Evolutionary conservation across 2,329 filamentous ascomycete species (phyloP).

Genomic region (Aspergillus calidoustus): DNA sequence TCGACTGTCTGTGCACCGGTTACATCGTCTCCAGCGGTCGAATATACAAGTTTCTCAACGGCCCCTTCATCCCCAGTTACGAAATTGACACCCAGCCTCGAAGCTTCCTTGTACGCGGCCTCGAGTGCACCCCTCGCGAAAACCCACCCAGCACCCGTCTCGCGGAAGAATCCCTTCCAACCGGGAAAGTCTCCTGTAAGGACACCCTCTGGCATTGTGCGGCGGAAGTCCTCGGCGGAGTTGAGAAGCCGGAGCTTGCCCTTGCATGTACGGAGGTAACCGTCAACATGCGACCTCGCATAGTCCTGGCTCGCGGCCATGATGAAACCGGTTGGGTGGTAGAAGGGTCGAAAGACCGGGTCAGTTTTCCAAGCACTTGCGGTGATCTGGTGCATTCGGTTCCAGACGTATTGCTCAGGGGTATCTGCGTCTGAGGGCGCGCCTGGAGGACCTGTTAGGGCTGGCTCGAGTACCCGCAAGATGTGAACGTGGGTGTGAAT

Average conservation of each 20-base stretch:
- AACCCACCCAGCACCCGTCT: constrained; percentile 56
- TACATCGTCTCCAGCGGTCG: neutral
- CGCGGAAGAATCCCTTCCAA: constrained; percentile 55
- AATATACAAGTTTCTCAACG: neutral
- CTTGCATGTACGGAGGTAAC: constrained; percentile 3
- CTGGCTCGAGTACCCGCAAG: no score
- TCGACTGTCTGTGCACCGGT: constrained; percentile 39
- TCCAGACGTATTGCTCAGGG: constrained; percentile 3
- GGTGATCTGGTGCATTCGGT: neutral
- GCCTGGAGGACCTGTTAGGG: neutral
- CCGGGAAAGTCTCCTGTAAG: constrained; percentile 55
- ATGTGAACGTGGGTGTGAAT: neutral
- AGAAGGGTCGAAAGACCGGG: constrained; percentile 50
- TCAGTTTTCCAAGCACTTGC: constrained; percentile 46
- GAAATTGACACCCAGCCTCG: neutral
- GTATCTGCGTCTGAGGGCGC: neutral
- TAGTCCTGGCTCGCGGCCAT: constrained; percentile 37
- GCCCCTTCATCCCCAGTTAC: neutral
- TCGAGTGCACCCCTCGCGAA: constrained; percentile 56
- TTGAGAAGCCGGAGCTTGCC: constrained; percentile 42
- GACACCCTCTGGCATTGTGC: constrained; percentile 58
- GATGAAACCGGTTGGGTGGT: constrained; percentile 50
- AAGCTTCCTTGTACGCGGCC: constrained; percentile 17
- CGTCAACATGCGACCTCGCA: neutral
- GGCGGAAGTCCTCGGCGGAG: constrained; percentile 52